These are phyloP conservation scores for Suaeda aralocaspica DNA, from an alignment of 148 eudicot genomes.

Conservation along the genomic window DNA sequence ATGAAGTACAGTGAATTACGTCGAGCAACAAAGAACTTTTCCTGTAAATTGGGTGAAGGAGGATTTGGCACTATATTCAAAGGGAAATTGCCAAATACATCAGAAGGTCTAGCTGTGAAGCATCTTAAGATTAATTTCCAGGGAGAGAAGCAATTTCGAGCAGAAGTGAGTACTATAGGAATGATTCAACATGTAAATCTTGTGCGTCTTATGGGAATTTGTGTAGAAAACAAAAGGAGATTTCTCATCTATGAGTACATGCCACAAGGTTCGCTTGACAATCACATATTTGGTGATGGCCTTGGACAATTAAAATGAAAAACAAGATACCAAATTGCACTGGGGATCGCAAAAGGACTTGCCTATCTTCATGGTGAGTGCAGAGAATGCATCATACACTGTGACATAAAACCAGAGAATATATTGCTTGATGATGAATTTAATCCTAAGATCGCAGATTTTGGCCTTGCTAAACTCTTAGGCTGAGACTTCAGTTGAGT, in stretches of 20 bases:
- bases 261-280: constrained; percentile 51
- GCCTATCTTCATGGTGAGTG: constrained; percentile 48
- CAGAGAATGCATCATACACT: constrained; percentile 60
- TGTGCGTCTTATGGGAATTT: constrained; percentile 62
- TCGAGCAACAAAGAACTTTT: constrained; percentile 53
- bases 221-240: constrained; percentile 41
- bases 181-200: constrained; percentile 67
- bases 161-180: constrained; percentile 75
- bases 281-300: constrained; percentile 36
- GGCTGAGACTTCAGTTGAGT: constrained; percentile 64
- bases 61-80: constrained; percentile 68
- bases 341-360: constrained; percentile 48
- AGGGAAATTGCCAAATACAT: constrained; percentile 52
- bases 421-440: constrained; percentile 44
- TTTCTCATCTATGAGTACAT: constrained; percentile 60
- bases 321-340: constrained; percentile 40
- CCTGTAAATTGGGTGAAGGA: constrained; percentile 57
- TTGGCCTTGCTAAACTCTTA: constrained; percentile 61
- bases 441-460: constrained; percentile 55
- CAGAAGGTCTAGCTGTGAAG: constrained; percentile 56
- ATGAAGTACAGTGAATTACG: constrained; percentile 48
- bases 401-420: constrained; percentile 71
- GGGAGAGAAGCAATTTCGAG: constrained; percentile 65
- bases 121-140: constrained; percentile 54
- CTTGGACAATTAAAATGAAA: constrained; percentile 50